Evolutionary conservation across 371 early-diverging fungal species (phyloP).

Genomic region (Rhizopus arrhizus): DNA sequence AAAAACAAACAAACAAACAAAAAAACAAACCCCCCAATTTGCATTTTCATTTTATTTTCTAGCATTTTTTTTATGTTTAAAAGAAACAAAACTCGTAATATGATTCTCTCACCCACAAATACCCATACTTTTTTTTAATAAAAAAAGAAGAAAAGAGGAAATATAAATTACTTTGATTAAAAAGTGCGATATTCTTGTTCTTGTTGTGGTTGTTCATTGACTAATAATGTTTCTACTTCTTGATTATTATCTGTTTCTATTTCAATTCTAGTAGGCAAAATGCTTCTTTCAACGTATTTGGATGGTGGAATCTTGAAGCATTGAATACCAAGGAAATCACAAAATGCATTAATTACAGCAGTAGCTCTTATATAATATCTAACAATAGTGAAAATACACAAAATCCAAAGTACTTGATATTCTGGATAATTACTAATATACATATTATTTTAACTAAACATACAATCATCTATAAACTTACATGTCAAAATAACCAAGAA

Average conservation of each 20-base stretch:
- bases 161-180: not conserved
- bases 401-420: slow-evolving; percentile 11
- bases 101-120: not conserved
- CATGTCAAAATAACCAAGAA: slow-evolving; percentile 30
- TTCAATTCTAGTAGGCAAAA: slow-evolving; percentile 2
- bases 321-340: slow-evolving; percentile 77
- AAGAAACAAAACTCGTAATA: not conserved
- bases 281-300: slow-evolving; percentile 14
- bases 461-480: slow-evolving; percentile 18
- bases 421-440: slow-evolving; percentile 4
- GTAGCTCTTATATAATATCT: slow-evolving; percentile 82
- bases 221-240: slow-evolving; percentile 33
- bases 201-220: slow-evolving; percentile 13
- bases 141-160: slow-evolving; percentile 2
- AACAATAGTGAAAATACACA: slow-evolving; percentile 51
- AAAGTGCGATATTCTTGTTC: slow-evolving; percentile 10
- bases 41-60: slow-evolving; percentile 10
- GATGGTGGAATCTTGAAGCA: slow-evolving; percentile 74
- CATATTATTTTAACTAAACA: not conserved
- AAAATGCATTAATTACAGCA: slow-evolving; percentile 83
- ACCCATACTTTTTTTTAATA: not conserved
- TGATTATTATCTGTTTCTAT: slow-evolving; percentile 6
- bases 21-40: not conserved
- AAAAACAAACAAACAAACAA: slow-evolving; percentile 10
- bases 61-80: slow-evolving; percentile 8